phyloP scores from a whole-genome alignment of 78 protist species.

The Polysphondylium violaceum region DNA sequence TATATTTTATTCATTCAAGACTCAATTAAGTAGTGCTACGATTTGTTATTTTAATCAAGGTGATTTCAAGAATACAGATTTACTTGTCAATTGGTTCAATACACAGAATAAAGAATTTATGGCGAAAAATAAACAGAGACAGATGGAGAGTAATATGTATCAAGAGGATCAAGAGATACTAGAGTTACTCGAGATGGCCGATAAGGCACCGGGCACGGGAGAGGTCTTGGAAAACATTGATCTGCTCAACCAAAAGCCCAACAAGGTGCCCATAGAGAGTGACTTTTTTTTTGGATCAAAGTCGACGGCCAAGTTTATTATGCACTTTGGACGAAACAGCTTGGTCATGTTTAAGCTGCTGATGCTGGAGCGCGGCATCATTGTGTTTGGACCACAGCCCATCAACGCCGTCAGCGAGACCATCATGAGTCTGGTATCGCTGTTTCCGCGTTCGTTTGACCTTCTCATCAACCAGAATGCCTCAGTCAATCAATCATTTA shows the following conservation, averaged over 20 bases:
- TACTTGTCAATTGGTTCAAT: conserved; percentile 42
- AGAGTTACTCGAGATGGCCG: background rate
- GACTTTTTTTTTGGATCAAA: conserved; percentile 34
- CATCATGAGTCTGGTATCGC: conserved; percentile 21
- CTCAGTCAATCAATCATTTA: background rate
- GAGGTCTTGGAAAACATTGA: background rate
- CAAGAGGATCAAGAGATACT: background rate
- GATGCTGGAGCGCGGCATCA: conserved; percentile 53
- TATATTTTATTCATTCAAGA: conserved; percentile 68
- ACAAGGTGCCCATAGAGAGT: conserved; percentile 11
- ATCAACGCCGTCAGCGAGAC: conserved; percentile 49
- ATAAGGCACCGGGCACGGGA: background rate
- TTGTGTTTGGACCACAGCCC: conserved; percentile 61
- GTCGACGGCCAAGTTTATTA: conserved; percentile 31
- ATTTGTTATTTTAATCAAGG: conserved; percentile 73
- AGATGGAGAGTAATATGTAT: background rate
- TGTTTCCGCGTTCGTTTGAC: conserved; percentile 28
- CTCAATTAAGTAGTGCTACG: conserved; percentile 53
- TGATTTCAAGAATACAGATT: conserved; percentile 44
- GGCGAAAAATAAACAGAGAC: background rate
- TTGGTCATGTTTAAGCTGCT: conserved; percentile 47
- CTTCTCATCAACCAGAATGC: conserved; percentile 2
- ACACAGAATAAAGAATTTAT: conserved; percentile 34
- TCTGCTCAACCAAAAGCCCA: background rate
- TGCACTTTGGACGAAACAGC: conserved; percentile 68